Evolutionary conservation across 192 early-diverging fungal genomes (phyloP), one percentile per base, ranked within the genome.

Genomic region (Backusella mclennaniae): DNA sequence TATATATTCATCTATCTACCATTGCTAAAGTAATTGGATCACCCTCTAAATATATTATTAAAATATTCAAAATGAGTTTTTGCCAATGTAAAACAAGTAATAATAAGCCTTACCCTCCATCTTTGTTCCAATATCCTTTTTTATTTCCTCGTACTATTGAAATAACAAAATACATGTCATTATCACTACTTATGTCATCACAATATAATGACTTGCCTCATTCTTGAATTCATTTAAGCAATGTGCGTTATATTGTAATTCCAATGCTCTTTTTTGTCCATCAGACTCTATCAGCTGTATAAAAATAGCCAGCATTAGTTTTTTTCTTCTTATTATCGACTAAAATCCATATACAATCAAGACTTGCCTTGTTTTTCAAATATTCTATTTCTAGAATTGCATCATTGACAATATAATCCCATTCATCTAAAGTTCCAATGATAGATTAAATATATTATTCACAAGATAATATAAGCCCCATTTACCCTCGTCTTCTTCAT

Each of bases 371-470:
- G n/a, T 21, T 59, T 59, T 59, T 59, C 53, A 59, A 12, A 21
- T 59, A 26, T 59, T 59, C 53, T 26, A 63, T 63, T 26, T 63
- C 56, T 29, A 63, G 21, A 8, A 63, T 63, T 9, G 56, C 23
- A 63, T 63, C 56, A 63, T 63, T 63, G 6, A 63, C 26, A 63
- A 63, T 23, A 63, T 63, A 63, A 31, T 63, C 56, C 56, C 56
- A 63, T 63, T 63, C 26, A 14, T 63, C 56, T 63, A 63, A 29
- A 7, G 7, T 53, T 63, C 21, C n/a, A 29, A 29, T 29, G 26
- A 29, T 63, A 12, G 2, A 29, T 63, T 63, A 63, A 63, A 3
- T 12, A 4, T 0, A 29, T 14, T 9, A 63, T 26, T 26, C 53
- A 12, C 11, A 23, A 26, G 17, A 49, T 7, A 49, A 49, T n/a